Percentiles rank a stretch among this genome's conserved stretches.
phyloP scores from a whole-genome alignment of 2,329 filamentous ascomycete species.

The Paecilomyces formosus region DNA sequence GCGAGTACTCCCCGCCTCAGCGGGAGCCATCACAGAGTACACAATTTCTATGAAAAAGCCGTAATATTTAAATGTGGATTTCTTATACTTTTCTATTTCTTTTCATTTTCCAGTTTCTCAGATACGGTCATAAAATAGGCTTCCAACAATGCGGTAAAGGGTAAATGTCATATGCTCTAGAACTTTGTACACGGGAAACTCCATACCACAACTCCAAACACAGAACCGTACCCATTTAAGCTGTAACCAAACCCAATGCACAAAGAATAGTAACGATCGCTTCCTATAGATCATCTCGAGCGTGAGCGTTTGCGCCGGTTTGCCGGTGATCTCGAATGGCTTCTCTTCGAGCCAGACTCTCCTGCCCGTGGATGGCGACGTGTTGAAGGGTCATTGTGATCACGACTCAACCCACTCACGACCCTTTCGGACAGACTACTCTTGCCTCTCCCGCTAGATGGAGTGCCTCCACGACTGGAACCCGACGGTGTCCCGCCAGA shows the following conservation, averaged over 20 bases:
- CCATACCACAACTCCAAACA: neutral
- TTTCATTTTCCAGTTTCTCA: no score
- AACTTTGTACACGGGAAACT: neutral
- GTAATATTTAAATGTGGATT: no score
- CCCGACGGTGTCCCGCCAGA: slow-evolving; percentile 20
- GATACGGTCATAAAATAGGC: neutral
- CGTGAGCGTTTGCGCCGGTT: slow-evolving; percentile 11
- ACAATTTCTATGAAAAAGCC: neutral
- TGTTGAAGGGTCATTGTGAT: slow-evolving; percentile 6
- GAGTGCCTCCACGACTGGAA: slow-evolving; percentile 9
- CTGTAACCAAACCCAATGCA: neutral
- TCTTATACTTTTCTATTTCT: no score
- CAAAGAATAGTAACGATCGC: neutral
- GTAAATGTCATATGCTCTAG: neutral
- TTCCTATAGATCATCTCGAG: slow-evolving; percentile 6
- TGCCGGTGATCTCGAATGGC: slow-evolving; percentile 9
- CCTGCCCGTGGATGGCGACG: slow-evolving; percentile 1
- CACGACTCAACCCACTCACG: slow-evolving; percentile 14
- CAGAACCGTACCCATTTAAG: neutral
- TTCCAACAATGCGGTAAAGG: neutral
- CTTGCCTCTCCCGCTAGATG: slow-evolving; percentile 7
- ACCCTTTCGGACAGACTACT: slow-evolving; percentile 16
- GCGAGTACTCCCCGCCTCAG: neutral
- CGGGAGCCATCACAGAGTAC: neutral
- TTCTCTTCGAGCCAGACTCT: slow-evolving; percentile 2